Evolutionary conservation across 495 filamentous ascomycete species (phyloP), one percentile per base, ranked within the genome.

Genomic region (Massariosphaeria phaeospora): DNA sequence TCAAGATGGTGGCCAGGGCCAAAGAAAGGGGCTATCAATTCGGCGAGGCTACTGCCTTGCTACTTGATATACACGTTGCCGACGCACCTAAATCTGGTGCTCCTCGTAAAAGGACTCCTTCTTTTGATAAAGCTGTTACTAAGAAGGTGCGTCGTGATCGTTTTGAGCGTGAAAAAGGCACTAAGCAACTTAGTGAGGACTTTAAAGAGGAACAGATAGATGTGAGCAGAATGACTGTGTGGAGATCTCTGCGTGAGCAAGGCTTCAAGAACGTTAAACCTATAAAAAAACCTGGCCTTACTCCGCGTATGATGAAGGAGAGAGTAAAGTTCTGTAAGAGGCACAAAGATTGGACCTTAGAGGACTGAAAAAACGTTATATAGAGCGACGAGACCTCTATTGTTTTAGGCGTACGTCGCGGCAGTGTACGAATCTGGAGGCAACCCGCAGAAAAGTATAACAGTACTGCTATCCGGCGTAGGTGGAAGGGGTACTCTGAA

Each of bases 281-380:
- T 3, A 48, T 30, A 48, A 34, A 20, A 10, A 48, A 48, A 20
- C 27, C 45, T 31, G 30, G 27, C 3, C 27, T 48, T 18, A 48
- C 17, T 20, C 27, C 17, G 2, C n/a, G 25, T 13, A 48, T 48
- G 20, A 48, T 17, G 45, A 48, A 48, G 27, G 27, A 48, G 20
- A 2, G 27, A 17, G 6, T 48, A 2, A n/a, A 35, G n/a, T 48
- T 13, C 3, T 48, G 27, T 36, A 3, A 13, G 8, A 9, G 21
- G 2, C 18, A 48, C 17, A 3, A 33, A 10, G n/a, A 48, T 35
- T 48, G 30, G 45, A 48, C n/a, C 13, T 8, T 48, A 10, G 15
- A 48, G 12, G 45, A 48, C 23, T 48, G 9, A n/a, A 48, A 48
- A 18, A 48, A 48, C 25, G 30, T 48, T 2, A 48, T 48, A 4